These are phyloP conservation scores for Kazachstania sp. DNA, from an alignment of 1,139 yeast genomes.

Conservation along the genomic window DNA sequence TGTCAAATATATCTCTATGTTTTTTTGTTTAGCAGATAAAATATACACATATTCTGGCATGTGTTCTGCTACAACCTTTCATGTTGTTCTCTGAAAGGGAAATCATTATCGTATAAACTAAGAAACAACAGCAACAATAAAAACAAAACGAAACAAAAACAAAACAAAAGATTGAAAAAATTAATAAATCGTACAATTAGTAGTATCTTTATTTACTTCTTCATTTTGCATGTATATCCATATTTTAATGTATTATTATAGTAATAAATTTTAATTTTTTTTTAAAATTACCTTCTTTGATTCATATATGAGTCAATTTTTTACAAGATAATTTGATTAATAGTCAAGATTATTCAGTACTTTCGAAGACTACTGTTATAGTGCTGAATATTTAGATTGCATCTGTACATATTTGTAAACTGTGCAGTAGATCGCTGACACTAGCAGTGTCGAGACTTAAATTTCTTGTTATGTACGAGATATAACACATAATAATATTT, in stretches of 20 bases:
- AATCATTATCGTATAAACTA: neutral
- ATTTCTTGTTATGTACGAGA: too few relatives aligned
- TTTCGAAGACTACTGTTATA: too few relatives aligned
- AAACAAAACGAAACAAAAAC: neutral
- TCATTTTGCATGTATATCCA: neutral
- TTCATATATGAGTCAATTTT: neutral
- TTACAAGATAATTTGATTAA: too few relatives aligned
- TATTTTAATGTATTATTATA: neutral
- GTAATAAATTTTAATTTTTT: neutral
- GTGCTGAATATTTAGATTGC: too few relatives aligned
- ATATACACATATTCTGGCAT: neutral
- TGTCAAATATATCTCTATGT: neutral
- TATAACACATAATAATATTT: too few relatives aligned
- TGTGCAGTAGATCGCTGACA: too few relatives aligned
- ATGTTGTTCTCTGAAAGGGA: too few relatives aligned
- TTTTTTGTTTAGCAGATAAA: neutral
- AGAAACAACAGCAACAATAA: neutral
- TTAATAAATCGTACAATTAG: neutral
- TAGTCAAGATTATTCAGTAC: too few relatives aligned
- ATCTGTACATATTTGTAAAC: too few relatives aligned
- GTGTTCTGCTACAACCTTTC: too few relatives aligned
- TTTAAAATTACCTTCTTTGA: neutral
- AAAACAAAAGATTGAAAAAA: neutral
- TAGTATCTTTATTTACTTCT: neutral
- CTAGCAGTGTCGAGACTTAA: too few relatives aligned